Evolutionary conservation across 768 basidiomycete genomes (phyloP).

Genomic region (Russula ochroleuca): DNA sequence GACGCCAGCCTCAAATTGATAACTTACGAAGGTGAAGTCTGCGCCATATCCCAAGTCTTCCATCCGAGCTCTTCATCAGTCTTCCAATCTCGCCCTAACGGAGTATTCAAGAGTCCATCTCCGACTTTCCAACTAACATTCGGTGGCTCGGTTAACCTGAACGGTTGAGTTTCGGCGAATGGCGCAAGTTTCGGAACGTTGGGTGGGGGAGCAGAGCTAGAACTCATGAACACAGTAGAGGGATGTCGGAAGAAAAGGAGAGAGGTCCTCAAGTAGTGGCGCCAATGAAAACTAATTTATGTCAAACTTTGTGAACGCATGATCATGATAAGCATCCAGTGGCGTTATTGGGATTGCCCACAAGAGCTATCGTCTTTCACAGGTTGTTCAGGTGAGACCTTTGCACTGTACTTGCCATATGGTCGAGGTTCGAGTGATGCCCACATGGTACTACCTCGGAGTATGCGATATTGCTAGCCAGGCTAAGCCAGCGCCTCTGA

Average conservation of each 20-base stretch:
- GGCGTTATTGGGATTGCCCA: neutral
- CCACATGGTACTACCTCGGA: neutral
- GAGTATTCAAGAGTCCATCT: slow-evolving; percentile 34
- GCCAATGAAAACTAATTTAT: neutral
- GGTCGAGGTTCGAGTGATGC: neutral
- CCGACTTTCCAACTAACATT: slow-evolving; percentile 44
- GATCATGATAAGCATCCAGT: neutral
- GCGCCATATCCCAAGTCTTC: slow-evolving; percentile 41
- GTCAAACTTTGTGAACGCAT: neutral
- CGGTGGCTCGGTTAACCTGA: slow-evolving; percentile 38
- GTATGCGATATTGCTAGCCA: neutral
- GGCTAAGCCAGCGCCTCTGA: too few relatives aligned
- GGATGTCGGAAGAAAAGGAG: neutral
- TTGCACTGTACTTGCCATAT: neutral
- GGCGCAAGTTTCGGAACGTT: neutral
- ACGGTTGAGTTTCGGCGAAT: slow-evolving; percentile 27
- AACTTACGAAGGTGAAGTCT: slow-evolving; percentile 19
- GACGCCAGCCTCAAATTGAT: neutral
- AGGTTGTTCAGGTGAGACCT: neutral
- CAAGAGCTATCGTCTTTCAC: neutral
- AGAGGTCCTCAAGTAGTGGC: too few relatives aligned
- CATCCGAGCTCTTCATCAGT: slow-evolving; percentile 37
- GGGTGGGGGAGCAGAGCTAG: neutral
- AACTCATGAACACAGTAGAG: neutral
- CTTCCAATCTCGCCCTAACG: slow-evolving; percentile 32